phyloP scores from a whole-genome alignment of 2,329 filamentous ascomycete genomes.

The Neocucurbitaria cava region DNA sequence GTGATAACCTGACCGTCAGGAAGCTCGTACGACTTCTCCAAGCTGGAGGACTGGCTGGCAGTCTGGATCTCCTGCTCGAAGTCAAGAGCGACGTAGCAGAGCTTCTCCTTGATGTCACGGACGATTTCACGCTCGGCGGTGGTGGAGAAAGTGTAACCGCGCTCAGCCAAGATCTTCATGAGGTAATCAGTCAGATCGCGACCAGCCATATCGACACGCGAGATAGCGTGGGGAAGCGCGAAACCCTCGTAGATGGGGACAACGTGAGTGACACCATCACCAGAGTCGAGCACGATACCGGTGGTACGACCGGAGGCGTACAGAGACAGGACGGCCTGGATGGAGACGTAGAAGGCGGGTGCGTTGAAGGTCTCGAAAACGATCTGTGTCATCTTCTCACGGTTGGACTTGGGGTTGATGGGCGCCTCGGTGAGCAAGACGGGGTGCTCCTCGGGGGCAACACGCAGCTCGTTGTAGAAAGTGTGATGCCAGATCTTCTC shows the following conservation, averaged over 20 bases:
- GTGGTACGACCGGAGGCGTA: slow-evolving; percentile 99
- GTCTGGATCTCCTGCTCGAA: slow-evolving; percentile 99
- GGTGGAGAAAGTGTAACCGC: slow-evolving; percentile 99
- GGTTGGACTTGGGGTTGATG: slow-evolving; percentile 99
- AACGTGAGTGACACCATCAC: slow-evolving; percentile 99
- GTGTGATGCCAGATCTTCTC: slow-evolving; percentile 99
- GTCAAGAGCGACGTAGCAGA: slow-evolving; percentile 99
- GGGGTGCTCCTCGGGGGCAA: slow-evolving; percentile 99
- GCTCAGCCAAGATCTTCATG: slow-evolving; percentile 99
- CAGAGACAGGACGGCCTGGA: slow-evolving; percentile 98
- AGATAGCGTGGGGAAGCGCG: slow-evolving; percentile 99
- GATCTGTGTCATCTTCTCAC: slow-evolving; percentile 99
- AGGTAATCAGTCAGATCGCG: slow-evolving; percentile 99
- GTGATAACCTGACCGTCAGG: slow-evolving; percentile 99
- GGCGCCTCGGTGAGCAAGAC: slow-evolving; percentile 98
- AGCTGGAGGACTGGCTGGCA: slow-evolving; percentile 94
- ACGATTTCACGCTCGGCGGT: slow-evolving; percentile 99
- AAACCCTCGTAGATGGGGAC: slow-evolving; percentile 99
- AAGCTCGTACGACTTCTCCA: slow-evolving; percentile 99
- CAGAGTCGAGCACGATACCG: slow-evolving; percentile 99
- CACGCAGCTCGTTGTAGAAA: slow-evolving; percentile 99
- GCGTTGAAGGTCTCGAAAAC: slow-evolving; percentile 99
- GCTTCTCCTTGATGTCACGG: slow-evolving; percentile 99
- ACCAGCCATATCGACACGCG: slow-evolving; percentile 99
- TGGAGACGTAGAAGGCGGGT: slow-evolving; percentile 99